A percentile compares a stretch with the other conserved stretches of the same genome.
Conservation (phyloP, 371 early-diverging fungal genomes). For the Lichtheimia ramosa region DNA sequence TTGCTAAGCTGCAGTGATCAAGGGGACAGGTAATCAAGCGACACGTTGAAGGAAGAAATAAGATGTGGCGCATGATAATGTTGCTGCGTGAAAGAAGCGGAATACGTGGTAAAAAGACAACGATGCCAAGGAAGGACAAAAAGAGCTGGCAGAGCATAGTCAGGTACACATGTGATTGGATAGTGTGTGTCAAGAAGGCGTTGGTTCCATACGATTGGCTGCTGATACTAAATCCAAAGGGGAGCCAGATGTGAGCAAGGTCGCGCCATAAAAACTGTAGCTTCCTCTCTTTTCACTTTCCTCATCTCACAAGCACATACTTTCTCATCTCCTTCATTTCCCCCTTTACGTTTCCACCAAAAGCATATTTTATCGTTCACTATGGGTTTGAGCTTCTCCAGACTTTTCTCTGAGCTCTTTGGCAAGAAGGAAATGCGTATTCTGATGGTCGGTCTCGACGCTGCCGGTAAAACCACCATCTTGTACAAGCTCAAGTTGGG, state of each 20-base stretch:
- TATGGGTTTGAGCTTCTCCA: slow-evolving; percentile 53
- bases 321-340: background rate
- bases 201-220: background rate
- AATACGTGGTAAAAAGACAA: too few relatives aligned
- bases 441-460: slow-evolving; percentile 96
- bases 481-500: slow-evolving; percentile 85
- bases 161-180: too few relatives aligned
- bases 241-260: too few relatives aligned
- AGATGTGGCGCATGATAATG: too few relatives aligned
- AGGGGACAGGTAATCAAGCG: too few relatives aligned
- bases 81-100: too few relatives aligned
- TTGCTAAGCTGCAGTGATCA: too few relatives aligned
- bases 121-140: too few relatives aligned
- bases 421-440: slow-evolving; percentile 96
- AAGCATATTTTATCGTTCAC: background rate
- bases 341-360: background rate
- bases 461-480: slow-evolving; percentile 99
- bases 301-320: background rate
- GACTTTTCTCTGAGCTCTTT: slow-evolving; percentile 46
- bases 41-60: too few relatives aligned
- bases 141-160: too few relatives aligned
- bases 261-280: background rate
- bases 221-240: background rate
- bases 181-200: background rate
- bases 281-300: background rate